These are phyloP conservation scores for Jaltomata sinuosa DNA, from an alignment of 257 asterid species.

Conservation along the genomic window DNA sequence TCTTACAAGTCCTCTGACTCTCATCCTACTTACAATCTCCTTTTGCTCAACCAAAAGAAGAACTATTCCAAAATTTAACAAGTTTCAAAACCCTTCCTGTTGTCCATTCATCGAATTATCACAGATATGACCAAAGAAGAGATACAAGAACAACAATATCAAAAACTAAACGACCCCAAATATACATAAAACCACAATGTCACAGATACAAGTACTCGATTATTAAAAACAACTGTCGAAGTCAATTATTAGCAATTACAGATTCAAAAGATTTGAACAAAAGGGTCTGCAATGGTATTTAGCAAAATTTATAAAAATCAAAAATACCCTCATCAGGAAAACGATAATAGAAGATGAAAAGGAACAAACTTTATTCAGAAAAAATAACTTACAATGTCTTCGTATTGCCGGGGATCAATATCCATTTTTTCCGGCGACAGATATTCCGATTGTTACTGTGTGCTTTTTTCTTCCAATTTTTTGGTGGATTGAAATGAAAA, in stretches of 20 bases:
- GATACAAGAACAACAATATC: no score
- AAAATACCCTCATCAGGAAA: not conserved
- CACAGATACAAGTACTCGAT: not conserved
- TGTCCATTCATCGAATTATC: not conserved
- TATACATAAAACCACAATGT: not conserved
- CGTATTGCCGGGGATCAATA: constrained; percentile 35
- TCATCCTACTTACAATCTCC: not conserved
- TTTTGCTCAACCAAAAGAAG: not conserved
- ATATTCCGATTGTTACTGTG: not conserved
- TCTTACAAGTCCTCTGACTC: not conserved
- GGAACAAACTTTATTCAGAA: not conserved
- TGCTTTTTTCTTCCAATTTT: not conserved
- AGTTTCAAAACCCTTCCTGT: not conserved
- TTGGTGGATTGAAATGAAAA: not conserved
- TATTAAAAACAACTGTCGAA: not conserved
- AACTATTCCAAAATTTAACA: not conserved
- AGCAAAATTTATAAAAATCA: not conserved
- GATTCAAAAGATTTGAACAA: not conserved
- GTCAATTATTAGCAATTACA: not conserved
- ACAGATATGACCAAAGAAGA: no score
- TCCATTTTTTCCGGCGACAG: constrained; percentile 22
- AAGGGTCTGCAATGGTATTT: not conserved
- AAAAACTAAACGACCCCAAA: not conserved
- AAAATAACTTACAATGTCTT: constrained; percentile 17
- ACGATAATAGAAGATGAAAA: not conserved